Conservation (phyloP, 768 basidiomycete genomes). For the Collybia nuda region DNA sequence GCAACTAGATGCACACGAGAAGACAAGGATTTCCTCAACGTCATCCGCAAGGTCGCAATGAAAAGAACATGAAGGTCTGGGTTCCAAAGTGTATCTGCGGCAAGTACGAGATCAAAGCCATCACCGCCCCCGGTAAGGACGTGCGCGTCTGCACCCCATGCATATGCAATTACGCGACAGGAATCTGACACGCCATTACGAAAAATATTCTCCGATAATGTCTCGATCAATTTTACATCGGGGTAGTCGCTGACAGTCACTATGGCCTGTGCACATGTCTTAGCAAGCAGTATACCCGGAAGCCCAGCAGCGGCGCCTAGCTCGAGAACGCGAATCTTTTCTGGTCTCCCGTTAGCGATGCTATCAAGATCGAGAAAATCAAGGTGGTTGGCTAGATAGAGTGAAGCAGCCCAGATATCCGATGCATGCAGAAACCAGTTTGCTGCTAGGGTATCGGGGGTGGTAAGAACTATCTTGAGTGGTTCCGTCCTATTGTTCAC, state of each 20-base stretch:
- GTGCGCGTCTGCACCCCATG: conserved; percentile 60
- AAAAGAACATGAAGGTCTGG: conserved; percentile 55
- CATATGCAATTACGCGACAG: conserved; percentile 57
- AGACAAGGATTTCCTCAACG: conserved; percentile 39
- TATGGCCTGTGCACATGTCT: conserved; percentile 31
- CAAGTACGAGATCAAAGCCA: conserved; percentile 64
- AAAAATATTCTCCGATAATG: conserved; percentile 56
- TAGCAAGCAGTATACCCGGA: conserved; percentile 68
- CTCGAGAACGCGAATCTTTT: conserved; percentile 50
- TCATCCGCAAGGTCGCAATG: conserved; percentile 47
- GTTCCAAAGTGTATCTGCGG: conserved; percentile 82
- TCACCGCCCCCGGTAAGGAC: conserved; percentile 19
- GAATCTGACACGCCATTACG: conserved; percentile 46
- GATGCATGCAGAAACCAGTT: conserved; percentile 82
- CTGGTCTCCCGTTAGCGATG: not conserved
- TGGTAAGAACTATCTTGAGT: conserved; percentile 41
- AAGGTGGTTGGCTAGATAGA: conserved; percentile 67
- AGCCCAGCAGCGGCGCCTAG: conserved; percentile 76
- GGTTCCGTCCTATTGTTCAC: not conserved
- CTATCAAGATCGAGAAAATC: conserved; percentile 21
- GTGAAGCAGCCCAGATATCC: conserved; percentile 71
- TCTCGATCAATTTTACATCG: conserved; percentile 57
- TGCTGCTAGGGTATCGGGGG: conserved; percentile 62
- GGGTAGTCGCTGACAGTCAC: conserved; percentile 74
- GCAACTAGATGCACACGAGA: conserved; percentile 67